Conservation (phyloP, 306 rosid species). For the Gastrolobium villosum region DNA sequence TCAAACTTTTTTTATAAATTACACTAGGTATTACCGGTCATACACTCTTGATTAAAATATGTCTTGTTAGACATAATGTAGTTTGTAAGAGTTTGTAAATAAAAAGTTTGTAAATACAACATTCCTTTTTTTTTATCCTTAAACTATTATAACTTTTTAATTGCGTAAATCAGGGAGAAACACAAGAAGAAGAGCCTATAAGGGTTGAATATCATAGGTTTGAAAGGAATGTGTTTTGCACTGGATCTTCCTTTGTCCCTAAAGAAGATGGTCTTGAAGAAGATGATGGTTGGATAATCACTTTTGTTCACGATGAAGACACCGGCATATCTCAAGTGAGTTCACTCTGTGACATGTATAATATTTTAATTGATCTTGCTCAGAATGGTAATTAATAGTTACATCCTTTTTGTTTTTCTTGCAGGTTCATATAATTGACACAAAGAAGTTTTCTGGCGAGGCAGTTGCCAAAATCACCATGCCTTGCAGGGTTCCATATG, state of each 20-base stretch:
- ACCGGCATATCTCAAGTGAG: conserved; percentile 60
- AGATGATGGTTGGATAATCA: conserved; percentile 86
- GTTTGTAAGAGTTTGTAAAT: no score
- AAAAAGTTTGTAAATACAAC: no score
- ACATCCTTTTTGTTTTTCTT: background rate
- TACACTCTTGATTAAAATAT: no score
- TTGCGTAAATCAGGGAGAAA: conserved; percentile 44
- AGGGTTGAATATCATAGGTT: conserved; percentile 70
- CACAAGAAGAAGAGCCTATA: conserved; percentile 41
- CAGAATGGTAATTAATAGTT: background rate
- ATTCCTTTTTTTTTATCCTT: no score
- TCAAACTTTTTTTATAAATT: no score
- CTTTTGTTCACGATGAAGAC: conserved; percentile 82
- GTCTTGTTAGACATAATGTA: no score
- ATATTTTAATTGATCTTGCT: background rate
- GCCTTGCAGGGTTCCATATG: conserved; percentile 79
- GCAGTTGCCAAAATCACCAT: conserved; percentile 62
- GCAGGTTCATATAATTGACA: conserved; percentile 69
- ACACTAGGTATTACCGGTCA: no score
- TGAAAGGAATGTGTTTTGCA: conserved; percentile 68
- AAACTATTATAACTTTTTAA: background rate
- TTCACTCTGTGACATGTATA: conserved; percentile 6
- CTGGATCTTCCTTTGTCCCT: conserved; percentile 71
- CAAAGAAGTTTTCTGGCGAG: conserved; percentile 58
- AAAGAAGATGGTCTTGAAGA: conserved; percentile 59